Evolutionary conservation across 78 protist genomes (phyloP), one percentile per base, ranked within the genome.

Genomic region (Chrysochromulina tobinii): DNA sequence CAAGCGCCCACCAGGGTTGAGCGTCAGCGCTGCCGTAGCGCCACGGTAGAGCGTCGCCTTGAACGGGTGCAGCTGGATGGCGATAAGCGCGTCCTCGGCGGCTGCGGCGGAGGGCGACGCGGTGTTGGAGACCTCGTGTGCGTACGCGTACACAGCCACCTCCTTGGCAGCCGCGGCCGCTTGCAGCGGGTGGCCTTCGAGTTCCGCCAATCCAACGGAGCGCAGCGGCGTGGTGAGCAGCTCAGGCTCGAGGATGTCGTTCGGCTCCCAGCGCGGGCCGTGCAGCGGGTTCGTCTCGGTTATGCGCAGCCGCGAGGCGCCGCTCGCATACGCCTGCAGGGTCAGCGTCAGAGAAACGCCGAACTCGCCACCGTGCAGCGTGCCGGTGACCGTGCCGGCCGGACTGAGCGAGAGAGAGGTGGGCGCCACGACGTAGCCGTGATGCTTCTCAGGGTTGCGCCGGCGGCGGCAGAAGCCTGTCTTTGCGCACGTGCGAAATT

Each of bases 401-500:
- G 21, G 2, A 51, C 21, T 9, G n/a, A 18, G 53, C 53, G 58
- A 18, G 14, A 73, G 73, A 23, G 58, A 18, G 53, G 25, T 75
- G 2, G 93, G 73, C 72, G 48, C 14, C 50, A 83, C 15, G 58
- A 21, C n/a, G 7, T 3, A 81, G 54, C 3, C 90, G 53, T 5
- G 18, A 7, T 61, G 89, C 12, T 57, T 77, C 48, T 53, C 67
- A 2, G 67, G 55, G 50, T 3, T 8, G 86, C 89, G 87, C 9
- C 38, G 58, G 88, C 93, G 58, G 38, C 87, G 58, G 27, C 87
- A 90, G 88, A 90, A 90, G 54, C 59, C 1, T 8, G 93, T 58
- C 68, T 90, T 17, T 1, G 8, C 83, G 54, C 75, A 90, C 5
- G 88, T 81, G 50, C 57, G 58, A 50, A 81, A 90, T 17, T 90